Conservation (phyloP, 371 early-diverging fungal species). For the Enterocytospora artemiae region DNA sequence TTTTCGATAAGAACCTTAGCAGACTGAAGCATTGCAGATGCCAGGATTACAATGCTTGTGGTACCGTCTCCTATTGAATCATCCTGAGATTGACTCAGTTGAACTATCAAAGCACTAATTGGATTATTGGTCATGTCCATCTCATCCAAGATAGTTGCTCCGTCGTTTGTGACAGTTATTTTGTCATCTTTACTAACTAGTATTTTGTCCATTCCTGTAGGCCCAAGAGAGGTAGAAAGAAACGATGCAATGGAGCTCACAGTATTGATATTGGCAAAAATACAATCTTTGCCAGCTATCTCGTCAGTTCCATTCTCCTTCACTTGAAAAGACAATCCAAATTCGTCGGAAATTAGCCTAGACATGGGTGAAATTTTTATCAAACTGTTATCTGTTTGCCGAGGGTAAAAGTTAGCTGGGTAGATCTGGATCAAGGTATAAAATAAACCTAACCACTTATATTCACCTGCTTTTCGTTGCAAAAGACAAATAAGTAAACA, state of each 20-base stretch:
- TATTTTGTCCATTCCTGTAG: conserved; percentile 94
- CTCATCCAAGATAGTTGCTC: conserved; percentile 94
- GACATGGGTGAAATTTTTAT: too few species aligned
- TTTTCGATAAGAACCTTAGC: conserved; percentile 81
- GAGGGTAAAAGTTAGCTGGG: too few species aligned
- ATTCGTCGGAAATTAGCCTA: conserved; percentile 34
- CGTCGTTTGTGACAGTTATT: conserved; percentile 97
- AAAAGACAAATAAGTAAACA: too few species aligned
- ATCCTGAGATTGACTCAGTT: conserved; percentile 92
- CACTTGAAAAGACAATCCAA: conserved; percentile 42
- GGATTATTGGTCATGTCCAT: conserved; percentile 92
- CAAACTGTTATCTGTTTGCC: too few species aligned
- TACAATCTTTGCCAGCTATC: conserved; percentile 21
- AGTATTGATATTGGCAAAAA: conserved; percentile 73
- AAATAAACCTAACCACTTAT: too few species aligned
- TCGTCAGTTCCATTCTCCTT: conserved; percentile 15
- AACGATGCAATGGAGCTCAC: conserved; percentile 87
- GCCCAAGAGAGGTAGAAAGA: conserved; percentile 92
- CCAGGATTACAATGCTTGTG: conserved; percentile 94
- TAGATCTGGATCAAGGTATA: too few species aligned
- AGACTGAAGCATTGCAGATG: conserved; percentile 89
- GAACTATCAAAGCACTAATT: conserved; percentile 88
- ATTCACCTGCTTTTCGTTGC: too few species aligned
- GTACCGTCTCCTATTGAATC: conserved; percentile 99
- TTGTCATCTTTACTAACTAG: conserved; percentile 94